These are phyloP conservation scores for Peltaster fructicola DNA, from an alignment of 2,329 filamentous ascomycete species.

Conservation along the genomic window DNA sequence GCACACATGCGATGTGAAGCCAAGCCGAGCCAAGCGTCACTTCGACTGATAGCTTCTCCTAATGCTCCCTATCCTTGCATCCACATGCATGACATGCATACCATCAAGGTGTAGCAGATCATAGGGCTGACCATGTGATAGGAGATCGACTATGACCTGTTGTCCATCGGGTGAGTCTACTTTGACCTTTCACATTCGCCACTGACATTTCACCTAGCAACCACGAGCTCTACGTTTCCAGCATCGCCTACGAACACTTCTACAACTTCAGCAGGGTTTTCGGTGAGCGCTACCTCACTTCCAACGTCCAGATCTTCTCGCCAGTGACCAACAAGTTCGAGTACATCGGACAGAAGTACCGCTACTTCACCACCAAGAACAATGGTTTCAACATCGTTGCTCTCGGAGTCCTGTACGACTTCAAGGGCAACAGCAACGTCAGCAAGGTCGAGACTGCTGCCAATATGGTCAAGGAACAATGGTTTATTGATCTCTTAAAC, in stretches of 20 bases:
- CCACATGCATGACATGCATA: background rate
- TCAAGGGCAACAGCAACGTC: conserved; percentile 40
- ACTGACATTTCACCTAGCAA: conserved; percentile 35
- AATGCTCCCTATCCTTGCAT: too few species aligned
- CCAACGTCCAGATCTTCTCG: conserved; percentile 34
- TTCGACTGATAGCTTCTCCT: too few species aligned
- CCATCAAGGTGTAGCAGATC: background rate
- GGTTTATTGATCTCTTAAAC: conserved; percentile 43
- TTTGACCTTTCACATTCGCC: too few species aligned
- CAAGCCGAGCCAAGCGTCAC: conserved; percentile 2
- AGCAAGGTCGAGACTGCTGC: conserved; percentile 41
- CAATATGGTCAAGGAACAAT: conserved; percentile 34
- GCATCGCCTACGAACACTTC: conserved; percentile 45
- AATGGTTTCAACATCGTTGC: conserved; percentile 34
- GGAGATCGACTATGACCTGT: conserved; percentile 35
- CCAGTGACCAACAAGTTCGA: conserved; percentile 26
- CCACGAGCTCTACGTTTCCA: conserved; percentile 47
- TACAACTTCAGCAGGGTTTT: conserved; percentile 41
- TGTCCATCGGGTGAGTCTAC: too few species aligned
- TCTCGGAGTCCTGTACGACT: conserved; percentile 33
- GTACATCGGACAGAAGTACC: conserved; percentile 29
- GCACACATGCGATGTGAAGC: background rate
- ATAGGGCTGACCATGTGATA: too few species aligned
- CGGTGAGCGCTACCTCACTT: conserved; percentile 35
- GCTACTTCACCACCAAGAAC: conserved; percentile 33